These are phyloP conservation scores for Backusella liffmaniae DNA, from an alignment of 192 early-diverging fungal genomes.

Conservation along the genomic window DNA sequence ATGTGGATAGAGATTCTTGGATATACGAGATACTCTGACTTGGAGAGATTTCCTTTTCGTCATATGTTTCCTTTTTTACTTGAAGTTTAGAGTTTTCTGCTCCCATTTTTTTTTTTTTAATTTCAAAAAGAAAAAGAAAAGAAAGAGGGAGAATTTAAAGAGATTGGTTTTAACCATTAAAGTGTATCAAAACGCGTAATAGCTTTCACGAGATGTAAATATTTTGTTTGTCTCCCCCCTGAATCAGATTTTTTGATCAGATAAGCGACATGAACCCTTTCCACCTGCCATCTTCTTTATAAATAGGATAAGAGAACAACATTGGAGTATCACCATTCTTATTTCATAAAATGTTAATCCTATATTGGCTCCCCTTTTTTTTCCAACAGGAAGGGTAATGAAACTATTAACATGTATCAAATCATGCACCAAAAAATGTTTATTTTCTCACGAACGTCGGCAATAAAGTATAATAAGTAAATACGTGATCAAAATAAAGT, in stretches of 20 bases:
- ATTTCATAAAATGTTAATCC: too few relatives aligned
- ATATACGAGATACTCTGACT: neutral
- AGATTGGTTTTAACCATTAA: neutral
- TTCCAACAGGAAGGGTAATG: too few relatives aligned
- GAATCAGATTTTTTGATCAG: neutral
- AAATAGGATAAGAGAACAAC: too few relatives aligned
- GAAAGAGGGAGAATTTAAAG: neutral
- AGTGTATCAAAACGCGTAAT: neutral
- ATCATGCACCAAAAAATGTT: too few relatives aligned
- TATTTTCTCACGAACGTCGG: neutral
- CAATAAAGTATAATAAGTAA: neutral
- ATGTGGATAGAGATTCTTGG: neutral
- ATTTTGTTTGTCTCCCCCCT: too few relatives aligned
- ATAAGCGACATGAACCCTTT: neutral
- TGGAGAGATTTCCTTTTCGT: neutral
- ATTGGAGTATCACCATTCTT: too few relatives aligned
- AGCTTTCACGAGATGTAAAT: too few relatives aligned
- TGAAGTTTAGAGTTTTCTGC: neutral
- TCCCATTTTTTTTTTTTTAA: neutral
- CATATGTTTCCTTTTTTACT: neutral
- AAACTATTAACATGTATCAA: too few relatives aligned
- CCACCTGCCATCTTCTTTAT: too few relatives aligned
- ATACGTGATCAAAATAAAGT: slow-evolving; percentile 5
- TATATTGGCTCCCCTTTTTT: too few relatives aligned
- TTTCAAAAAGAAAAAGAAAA: neutral